Evolutionary conservation across 2,329 filamentous ascomycete species (phyloP).

Genomic region (Sporothrix luriei): DNA sequence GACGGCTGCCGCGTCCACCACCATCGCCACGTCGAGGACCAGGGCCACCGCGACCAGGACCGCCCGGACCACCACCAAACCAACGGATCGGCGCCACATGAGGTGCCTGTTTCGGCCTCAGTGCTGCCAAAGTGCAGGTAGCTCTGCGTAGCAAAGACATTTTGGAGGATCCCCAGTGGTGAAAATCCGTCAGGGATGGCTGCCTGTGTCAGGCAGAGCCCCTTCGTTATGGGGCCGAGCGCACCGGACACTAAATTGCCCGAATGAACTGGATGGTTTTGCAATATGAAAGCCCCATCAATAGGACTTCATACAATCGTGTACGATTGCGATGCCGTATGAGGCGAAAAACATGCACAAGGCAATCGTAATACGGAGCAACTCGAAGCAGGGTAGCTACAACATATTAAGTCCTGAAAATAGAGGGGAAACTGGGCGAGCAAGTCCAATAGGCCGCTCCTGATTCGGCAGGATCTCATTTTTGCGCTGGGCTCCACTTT

Average conservation of each 20-base stretch:
- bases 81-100: conserved; percentile 25
- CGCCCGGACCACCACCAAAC: conserved; percentile 21
- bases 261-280: background rate
- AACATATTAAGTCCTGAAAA: conserved; percentile 8
- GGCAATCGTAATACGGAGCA: background rate
- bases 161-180: background rate
- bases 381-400: background rate
- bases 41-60: conserved; percentile 12
- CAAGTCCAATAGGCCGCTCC: conserved; percentile 8
- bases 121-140: background rate
- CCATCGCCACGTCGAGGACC: background rate
- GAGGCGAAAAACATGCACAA: conserved; percentile 1
- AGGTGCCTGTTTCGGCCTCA: conserved; percentile 16
- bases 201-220: background rate
- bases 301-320: background rate
- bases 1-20: background rate
- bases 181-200: background rate
- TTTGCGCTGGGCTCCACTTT: background rate
- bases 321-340: background rate
- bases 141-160: conserved; percentile 33
- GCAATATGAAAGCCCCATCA: background rate
- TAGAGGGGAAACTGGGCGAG: conserved; percentile 19
- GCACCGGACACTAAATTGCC: background rate
- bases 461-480: conserved; percentile 29
- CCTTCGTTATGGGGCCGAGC: background rate